phyloP scores from a whole-genome alignment of 169 alveolate genomes.

The Eimeria sp. region DNA sequence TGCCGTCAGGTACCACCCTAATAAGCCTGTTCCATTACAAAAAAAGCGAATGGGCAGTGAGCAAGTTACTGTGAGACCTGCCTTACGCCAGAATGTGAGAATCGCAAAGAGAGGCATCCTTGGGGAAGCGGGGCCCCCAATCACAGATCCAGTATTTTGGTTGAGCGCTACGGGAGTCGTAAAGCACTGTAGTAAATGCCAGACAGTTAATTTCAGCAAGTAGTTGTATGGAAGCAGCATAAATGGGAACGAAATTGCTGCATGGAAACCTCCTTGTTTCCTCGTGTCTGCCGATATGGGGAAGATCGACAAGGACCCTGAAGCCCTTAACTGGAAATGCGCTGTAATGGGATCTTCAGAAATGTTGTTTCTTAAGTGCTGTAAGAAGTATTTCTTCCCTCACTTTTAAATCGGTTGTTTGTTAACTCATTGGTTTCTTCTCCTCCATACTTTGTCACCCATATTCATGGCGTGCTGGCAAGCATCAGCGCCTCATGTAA shows the following conservation, averaged over 20 bases:
- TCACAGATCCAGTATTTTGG: neutral
- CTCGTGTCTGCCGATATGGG: neutral
- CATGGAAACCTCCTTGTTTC: neutral
- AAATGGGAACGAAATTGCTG: neutral
- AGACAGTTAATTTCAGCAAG: neutral
- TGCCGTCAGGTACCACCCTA: neutral
- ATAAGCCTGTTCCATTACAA: neutral
- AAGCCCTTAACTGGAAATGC: neutral
- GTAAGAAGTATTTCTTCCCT: neutral
- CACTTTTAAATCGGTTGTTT: neutral
- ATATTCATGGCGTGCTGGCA: neutral
- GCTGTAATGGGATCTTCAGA: neutral
- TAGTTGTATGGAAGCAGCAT: neutral
- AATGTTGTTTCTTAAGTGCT: neutral
- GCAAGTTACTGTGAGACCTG: neutral
- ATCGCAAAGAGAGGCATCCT: neutral
- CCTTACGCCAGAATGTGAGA: neutral
- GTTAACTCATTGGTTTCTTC: neutral
- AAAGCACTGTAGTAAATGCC: neutral
- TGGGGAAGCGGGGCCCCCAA: conserved; percentile 32
- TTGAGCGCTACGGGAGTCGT: neutral
- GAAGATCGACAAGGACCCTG: neutral
- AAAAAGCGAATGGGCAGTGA: neutral
- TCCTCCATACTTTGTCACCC: neutral
- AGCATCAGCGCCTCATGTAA: neutral